Conservation (phyloP, 2,329 filamentous ascomycete genomes). For the Fusarium liriodendri region DNA sequence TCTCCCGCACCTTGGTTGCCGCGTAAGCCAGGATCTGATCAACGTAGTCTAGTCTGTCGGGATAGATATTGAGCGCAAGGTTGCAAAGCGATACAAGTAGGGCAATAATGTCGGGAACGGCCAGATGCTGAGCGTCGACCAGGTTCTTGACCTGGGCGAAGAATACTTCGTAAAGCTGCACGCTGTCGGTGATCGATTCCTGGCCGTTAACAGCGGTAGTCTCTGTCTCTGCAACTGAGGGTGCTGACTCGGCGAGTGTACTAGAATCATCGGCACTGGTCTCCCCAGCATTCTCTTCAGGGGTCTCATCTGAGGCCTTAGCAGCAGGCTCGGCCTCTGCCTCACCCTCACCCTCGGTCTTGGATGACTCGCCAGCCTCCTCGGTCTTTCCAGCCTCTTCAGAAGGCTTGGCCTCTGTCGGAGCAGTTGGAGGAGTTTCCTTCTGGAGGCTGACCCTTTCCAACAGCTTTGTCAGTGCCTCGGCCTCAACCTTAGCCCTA, state of each 20-base stretch:
- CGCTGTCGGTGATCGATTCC: slow-evolving; percentile 66
- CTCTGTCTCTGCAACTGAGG: slow-evolving; percentile 60
- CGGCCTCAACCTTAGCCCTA: slow-evolving; percentile 82
- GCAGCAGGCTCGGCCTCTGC: slow-evolving; percentile 29
- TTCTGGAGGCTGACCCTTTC: slow-evolving; percentile 81
- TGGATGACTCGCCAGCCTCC: slow-evolving; percentile 43
- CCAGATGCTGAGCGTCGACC: slow-evolving; percentile 88
- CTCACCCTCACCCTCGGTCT: slow-evolving; percentile 46
- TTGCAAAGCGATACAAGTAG: slow-evolving; percentile 94
- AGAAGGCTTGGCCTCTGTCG: slow-evolving; percentile 36
- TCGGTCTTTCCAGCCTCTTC: slow-evolving; percentile 42
- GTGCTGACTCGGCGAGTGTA: slow-evolving; percentile 47
- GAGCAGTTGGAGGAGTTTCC: slow-evolving; percentile 48
- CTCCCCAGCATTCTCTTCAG: slow-evolving; percentile 21
- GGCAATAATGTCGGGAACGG: slow-evolving; percentile 94
- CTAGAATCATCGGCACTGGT: slow-evolving; percentile 47
- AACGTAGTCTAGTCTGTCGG: slow-evolving; percentile 90
- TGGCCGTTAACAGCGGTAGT: slow-evolving; percentile 61
- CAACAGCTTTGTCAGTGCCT: slow-evolving; percentile 81
- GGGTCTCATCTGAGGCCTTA: slow-evolving; percentile 26
- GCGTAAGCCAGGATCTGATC: slow-evolving; percentile 94
- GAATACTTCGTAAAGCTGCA: slow-evolving; percentile 97
- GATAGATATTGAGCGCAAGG: slow-evolving; percentile 95
- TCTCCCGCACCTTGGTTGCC: slow-evolving; percentile 85
- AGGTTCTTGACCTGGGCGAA: slow-evolving; percentile 95